These are phyloP conservation scores for Fusarium acutatum DNA, from an alignment of 2,329 filamentous ascomycete species.

Conservation along the genomic window DNA sequence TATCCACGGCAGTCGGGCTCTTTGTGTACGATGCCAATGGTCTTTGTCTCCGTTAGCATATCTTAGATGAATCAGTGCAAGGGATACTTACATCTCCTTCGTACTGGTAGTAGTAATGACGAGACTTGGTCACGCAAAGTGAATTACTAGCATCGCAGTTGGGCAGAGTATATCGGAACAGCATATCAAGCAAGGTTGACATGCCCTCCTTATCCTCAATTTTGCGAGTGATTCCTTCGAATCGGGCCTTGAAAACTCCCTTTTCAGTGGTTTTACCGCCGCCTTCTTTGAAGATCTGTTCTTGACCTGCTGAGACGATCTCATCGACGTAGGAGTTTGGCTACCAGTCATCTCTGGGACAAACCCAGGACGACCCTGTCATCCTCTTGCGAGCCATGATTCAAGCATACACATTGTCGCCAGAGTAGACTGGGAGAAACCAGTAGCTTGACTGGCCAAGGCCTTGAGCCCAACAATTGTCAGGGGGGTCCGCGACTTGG, in stretches of 20 bases:
- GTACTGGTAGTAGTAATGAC: conserved; percentile 5
- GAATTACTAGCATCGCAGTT: not conserved
- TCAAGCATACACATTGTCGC: not conserved
- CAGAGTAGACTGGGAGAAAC: not conserved
- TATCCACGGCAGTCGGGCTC: not conserved
- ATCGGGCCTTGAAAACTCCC: not conserved
- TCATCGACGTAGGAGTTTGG: conserved; percentile 2
- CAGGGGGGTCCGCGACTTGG: not conserved
- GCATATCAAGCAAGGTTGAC: not conserved
- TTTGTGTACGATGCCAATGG: conserved; percentile 1
- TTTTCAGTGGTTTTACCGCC: not conserved
- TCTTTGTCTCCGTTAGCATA: not conserved
- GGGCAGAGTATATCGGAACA: not conserved
- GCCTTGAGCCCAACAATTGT: not conserved
- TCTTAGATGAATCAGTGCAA: not conserved
- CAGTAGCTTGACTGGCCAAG: not conserved
- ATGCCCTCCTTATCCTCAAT: not conserved
- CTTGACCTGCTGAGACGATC: conserved; percentile 1
- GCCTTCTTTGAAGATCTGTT: conserved; percentile 7
- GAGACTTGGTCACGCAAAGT: not conserved
- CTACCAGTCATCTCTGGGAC: not conserved
- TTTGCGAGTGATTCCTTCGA: not conserved
- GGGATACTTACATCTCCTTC: not conserved
- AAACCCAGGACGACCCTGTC: not conserved
- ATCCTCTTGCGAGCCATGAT: not conserved